phyloP scores from a whole-genome alignment of 352 stramenopile genomes.

The Phytopythium ostracodes region DNA sequence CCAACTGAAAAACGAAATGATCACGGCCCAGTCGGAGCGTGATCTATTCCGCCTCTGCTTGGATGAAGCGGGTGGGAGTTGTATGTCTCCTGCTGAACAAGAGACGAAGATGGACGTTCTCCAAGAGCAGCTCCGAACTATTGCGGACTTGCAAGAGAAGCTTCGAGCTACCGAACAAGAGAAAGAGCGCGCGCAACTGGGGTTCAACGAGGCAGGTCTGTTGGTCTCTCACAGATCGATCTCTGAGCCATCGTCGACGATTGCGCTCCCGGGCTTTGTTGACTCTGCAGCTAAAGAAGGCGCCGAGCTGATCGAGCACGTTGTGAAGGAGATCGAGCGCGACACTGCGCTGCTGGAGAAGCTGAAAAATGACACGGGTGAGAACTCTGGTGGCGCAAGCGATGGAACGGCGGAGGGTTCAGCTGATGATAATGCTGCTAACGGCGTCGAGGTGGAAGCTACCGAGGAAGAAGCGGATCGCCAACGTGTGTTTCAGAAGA shows the following conservation, averaged over 20 bases:
- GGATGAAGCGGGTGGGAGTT: slow-evolving; percentile 35
- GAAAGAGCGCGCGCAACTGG: slow-evolving; percentile 58
- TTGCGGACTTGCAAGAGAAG: slow-evolving; percentile 77
- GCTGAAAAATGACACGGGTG: slow-evolving; percentile 48
- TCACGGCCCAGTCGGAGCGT: slow-evolving; percentile 77
- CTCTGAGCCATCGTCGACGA: slow-evolving; percentile 16
- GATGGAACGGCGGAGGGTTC: slow-evolving; percentile 35
- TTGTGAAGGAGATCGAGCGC: slow-evolving; percentile 74
- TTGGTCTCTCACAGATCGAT: slow-evolving; percentile 11
- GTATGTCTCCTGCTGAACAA: slow-evolving; percentile 28
- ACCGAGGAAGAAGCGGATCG: slow-evolving; percentile 68
- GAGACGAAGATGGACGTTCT: slow-evolving; percentile 65
- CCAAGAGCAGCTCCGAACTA: slow-evolving; percentile 77
- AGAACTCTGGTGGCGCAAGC: slow-evolving; percentile 36
- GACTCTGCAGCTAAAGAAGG: slow-evolving; percentile 54
- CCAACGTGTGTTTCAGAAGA: slow-evolving; percentile 80
- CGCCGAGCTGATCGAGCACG: slow-evolving; percentile 57
- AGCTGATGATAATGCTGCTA: slow-evolving; percentile 24
- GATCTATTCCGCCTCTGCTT: slow-evolving; percentile 73
- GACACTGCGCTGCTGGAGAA: slow-evolving; percentile 77
- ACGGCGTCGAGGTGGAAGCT: slow-evolving; percentile 28
- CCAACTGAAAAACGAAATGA: slow-evolving; percentile 82
- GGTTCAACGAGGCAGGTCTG: slow-evolving; percentile 14
- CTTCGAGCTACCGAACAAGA: slow-evolving; percentile 60
- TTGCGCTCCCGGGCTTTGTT: slow-evolving; percentile 34